Evolutionary conservation across 805 yeast genomes (phyloP), one percentile per base, ranked within the genome.

Genomic region (Wickerhamiella musiphila): DNA sequence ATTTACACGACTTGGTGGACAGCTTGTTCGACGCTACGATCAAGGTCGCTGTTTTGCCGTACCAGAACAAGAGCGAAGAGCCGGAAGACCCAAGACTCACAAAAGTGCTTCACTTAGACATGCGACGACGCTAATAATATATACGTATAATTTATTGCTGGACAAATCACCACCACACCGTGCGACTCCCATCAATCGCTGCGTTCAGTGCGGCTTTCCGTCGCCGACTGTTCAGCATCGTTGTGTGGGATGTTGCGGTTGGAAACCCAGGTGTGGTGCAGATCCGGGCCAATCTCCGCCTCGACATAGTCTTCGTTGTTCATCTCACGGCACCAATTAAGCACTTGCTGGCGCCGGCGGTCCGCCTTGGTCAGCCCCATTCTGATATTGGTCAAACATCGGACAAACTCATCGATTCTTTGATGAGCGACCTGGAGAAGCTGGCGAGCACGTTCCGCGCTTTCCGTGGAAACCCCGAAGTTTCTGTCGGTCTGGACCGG

Each of bases 251-350:
- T n/a, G n/a, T n/a, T 24, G 18, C 26, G 26, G 26, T 24, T 24
- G 11, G 26, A 24, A n/a, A 24, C 26, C 26, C 26, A 24, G 5
- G 16, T 24, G 10, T 24, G 26, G 26, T 24, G 26, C 26, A 13
- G 5, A 19, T 39, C 30, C 23, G 18, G 29, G 25, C 41, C 51
- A 12, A 45, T 44, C 23, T 53, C 58, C 26, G 49, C 58, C 25
- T 53, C 58, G 16, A 50, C 66, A 37, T 66, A 70, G 26, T 61
- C 66, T 33, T 68, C 68, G 9, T 73, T 92, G 39, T 75, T 63
- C 68, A 78, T 77, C 48, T 84, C 94, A 45, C 68, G 68, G 35
- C 90, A 78, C 96, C 96, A 86, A 42, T 69, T 66, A 40, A 63
- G 66, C 28, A 90, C 66, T 41, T 72, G 69, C 28, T 66, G 66